phyloP scores from a whole-genome alignment of 495 filamentous ascomycete species.

The Penicillium nucicola region DNA sequence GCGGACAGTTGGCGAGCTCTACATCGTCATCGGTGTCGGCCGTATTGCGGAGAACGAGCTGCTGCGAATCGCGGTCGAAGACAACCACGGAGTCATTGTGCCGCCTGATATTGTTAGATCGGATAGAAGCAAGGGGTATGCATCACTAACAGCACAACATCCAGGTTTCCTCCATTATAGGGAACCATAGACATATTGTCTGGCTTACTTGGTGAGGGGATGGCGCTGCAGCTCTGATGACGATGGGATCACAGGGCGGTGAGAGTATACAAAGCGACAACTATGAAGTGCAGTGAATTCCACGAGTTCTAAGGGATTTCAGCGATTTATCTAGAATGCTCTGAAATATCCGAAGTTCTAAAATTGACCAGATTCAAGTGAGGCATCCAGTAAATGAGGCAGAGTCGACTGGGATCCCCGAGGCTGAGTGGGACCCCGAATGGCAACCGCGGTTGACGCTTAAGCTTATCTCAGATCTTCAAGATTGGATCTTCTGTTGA shows the following conservation, averaged over 20 bases:
- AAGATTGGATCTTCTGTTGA: too few relatives aligned
- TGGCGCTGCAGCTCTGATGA: slow-evolving; percentile 6
- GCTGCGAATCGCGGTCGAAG: slow-evolving; percentile 78
- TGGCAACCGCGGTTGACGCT: too few relatives aligned
- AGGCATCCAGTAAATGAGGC: too few relatives aligned
- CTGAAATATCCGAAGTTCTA: too few relatives aligned
- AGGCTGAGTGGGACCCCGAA: too few relatives aligned
- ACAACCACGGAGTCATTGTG: slow-evolving; percentile 90
- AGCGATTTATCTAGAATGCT: too few relatives aligned
- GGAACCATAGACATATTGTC: slow-evolving; percentile 49
- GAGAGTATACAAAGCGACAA: background rate
- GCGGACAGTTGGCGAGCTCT: slow-evolving; percentile 71
- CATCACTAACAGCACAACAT: slow-evolving; percentile 48
- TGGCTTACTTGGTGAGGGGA: slow-evolving; percentile 29
- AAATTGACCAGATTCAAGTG: too few relatives aligned
- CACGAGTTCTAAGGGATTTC: too few relatives aligned
- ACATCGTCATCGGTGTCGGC: slow-evolving; percentile 37
- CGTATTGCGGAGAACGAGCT: slow-evolving; percentile 73
- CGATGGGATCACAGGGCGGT: slow-evolving; percentile 7
- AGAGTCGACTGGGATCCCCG: too few relatives aligned
- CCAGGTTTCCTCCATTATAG: slow-evolving; percentile 43
- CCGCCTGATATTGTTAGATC: slow-evolving; percentile 54
- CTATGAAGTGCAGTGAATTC: too few relatives aligned
- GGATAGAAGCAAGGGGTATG: background rate
- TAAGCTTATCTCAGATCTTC: too few relatives aligned